Evolutionary conservation across 192 early-diverging fungal species (phyloP), one percentile per base, ranked within the genome.

Genomic region (Rhizoclosmatium sp.): DNA sequence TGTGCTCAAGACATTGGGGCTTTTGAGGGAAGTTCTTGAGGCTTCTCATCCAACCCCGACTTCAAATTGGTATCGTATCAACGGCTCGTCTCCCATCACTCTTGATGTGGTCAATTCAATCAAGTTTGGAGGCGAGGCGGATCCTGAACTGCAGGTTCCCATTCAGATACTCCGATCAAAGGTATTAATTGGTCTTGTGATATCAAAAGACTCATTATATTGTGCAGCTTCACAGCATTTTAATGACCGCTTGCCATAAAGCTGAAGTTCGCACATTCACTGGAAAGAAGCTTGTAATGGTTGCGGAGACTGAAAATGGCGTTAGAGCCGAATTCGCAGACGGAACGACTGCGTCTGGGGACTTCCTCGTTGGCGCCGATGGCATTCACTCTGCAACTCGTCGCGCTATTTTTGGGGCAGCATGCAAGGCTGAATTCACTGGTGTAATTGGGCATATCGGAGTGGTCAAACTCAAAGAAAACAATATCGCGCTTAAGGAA

Each of bases 351-450:
- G 16, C 78, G 7, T 46, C 78, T 65, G 64, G 64, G n/a, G n/a
- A n/a, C n/a, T n/a, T n/a, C n/a, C n/a, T n/a, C n/a, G n/a, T n/a
- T n/a, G n/a, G n/a, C 39, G 10, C 64, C 9, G 64, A 65, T 41
- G 79, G 79, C 39, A 46, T 79, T 2, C 49, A 71, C 44, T 74
- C 69, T 5, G 48, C 39, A 44, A 66, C 76, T 9, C 60, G 82
- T 21, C 56, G 72, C n/a, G 39, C 78, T 14, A 49, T 86, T 5
- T 46, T 86, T 14, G 86, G 86, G 39, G 81, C 71, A 47, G 82
- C 23, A 7, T n/a, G n/a, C n/a, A n/a, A n/a, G n/a, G n/a, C n/a
- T n/a, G n/a, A n/a, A n/a, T n/a, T n/a, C n/a, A 65, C 64, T 14
- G 64, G 61, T 1, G 31, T 71, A 7, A 41, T 73, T n/a, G 69